These are phyloP conservation scores for Dryadomyces quercus-mongolicae DNA, from an alignment of 2,329 filamentous ascomycete genomes.

Conservation along the genomic window DNA sequence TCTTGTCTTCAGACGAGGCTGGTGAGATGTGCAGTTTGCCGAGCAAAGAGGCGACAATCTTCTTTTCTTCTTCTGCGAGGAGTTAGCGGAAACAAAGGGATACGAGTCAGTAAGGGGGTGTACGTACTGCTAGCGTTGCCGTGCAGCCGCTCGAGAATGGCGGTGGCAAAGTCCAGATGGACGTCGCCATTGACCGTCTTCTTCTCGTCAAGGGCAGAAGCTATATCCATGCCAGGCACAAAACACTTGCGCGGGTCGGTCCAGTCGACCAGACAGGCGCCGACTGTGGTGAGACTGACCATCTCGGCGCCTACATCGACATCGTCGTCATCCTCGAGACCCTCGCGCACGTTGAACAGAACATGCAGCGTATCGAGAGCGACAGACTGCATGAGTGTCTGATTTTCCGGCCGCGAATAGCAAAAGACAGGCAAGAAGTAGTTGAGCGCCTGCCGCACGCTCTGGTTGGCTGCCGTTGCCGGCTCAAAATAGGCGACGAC, in stretches of 20 bases:
- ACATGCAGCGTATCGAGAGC: constrained; percentile 64
- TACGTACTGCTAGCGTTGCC: constrained; percentile 53
- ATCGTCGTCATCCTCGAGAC: constrained; percentile 62
- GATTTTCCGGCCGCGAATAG: constrained; percentile 73
- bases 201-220: constrained; percentile 39
- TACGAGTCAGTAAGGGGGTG: neutral
- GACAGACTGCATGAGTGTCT: constrained; percentile 65
- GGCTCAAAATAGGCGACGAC: constrained; percentile 86
- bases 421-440: constrained; percentile 95
- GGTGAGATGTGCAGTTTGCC: constrained; percentile 72
- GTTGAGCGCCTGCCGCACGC: constrained; percentile 72
- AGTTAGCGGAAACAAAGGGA: constrained; percentile 16
- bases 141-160: constrained; percentile 63
- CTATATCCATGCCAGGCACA: constrained; percentile 25
- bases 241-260: constrained; percentile 79
- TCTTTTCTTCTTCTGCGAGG: constrained; percentile 70
- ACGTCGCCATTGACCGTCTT: constrained; percentile 62
- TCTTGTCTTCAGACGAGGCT: constrained; percentile 45
- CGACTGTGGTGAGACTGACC: constrained; percentile 66
- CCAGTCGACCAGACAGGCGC: constrained; percentile 82
- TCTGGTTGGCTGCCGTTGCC: constrained; percentile 65
- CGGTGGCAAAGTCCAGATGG: constrained; percentile 66
- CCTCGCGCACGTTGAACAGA: constrained; percentile 60
- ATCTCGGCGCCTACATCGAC: constrained; percentile 65
- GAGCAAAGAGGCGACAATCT: constrained; percentile 63